phyloP scores from a whole-genome alignment of 257 asterid genomes.

The Petrea volubilis region DNA sequence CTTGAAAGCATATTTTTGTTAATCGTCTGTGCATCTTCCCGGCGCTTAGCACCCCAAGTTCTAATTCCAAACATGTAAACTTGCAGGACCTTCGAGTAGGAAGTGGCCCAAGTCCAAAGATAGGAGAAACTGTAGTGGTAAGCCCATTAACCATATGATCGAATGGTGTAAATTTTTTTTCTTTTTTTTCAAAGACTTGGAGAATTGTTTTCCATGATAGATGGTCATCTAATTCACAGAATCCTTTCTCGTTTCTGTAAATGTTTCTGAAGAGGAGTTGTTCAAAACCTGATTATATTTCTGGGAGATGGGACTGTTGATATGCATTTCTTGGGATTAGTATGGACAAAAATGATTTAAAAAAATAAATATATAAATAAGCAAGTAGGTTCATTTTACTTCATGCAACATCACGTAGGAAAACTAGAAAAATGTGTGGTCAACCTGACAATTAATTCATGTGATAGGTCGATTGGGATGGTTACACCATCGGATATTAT shows the following conservation, averaged over 20 bases:
- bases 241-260: neutral
- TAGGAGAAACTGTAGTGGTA: slow-evolving; percentile 89
- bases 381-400: neutral
- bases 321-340: neutral
- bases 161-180: neutral
- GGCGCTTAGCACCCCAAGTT: neutral
- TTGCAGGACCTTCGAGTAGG: slow-evolving; percentile 88
- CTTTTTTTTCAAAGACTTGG: neutral
- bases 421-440: slow-evolving; percentile 9
- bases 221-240: slow-evolving; percentile 3
- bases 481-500: slow-evolving; percentile 94
- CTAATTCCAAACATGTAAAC: slow-evolving; percentile 29
- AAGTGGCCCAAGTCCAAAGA: slow-evolving; percentile 75
- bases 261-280: neutral
- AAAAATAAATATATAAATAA: neutral
- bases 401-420: neutral
- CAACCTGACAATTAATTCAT: slow-evolving; percentile 22
- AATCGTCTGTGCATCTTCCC: slow-evolving; percentile 26
- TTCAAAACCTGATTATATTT: neutral
- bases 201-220: neutral
- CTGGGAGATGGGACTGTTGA: neutral
- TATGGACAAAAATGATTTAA: neutral
- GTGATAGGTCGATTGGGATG: slow-evolving; percentile 95
- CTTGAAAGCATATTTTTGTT: slow-evolving; percentile 24
- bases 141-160: slow-evolving; percentile 26